Evolutionary conservation across 1,284 basidiomycete species (phyloP), one percentile per base, ranked within the genome.

Genomic region (Ganoderma sinense): DNA sequence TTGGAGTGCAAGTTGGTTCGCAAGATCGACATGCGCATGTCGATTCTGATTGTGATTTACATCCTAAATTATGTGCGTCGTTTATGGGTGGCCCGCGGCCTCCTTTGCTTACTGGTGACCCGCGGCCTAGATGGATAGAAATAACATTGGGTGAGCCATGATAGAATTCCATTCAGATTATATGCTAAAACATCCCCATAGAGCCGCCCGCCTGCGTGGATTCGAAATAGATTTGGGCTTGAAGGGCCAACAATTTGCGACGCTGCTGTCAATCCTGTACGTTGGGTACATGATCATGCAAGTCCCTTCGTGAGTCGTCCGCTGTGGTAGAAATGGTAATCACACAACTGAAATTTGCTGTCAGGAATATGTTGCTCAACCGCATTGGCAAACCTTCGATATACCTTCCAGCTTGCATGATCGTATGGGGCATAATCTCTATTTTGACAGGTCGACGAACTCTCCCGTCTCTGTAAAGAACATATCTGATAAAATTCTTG

Each of bases 241-340:
- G 33, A 82, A 86, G 63, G 91, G 88, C n/a, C 83, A 83, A 45
- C 84, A 94, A 75, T 95, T 94, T 76, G 87, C 90, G 4, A 92
- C 91, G 0, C 79, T 94, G 33, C 80, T 96, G 31, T 89, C 89
- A 2, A 89, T 94, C 70, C 86, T 95, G 31, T 95, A 93, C 76
- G 87, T 94, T 58, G 93, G 92, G n/a, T 95, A 95, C 75, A 89
- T 93, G 73, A 79, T 93, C 63, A 93, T 94, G 89, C 94, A 95
- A 79, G 86, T 93, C 59, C 92, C 91, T 7, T 93, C 91, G 90
- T 92, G 76, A 76, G 88, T 82, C 1, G 7, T 58, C 4, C 1
- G 5, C 40, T 14, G 23, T 36, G 6, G 31, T 6, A 26, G 8
- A 40, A 6, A 20, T 4, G 36, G 5, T 36, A 26, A 14, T 16